These are phyloP conservation scores for Raphanus raphanistrum DNA, from an alignment of 345 rosid genomes.

Conservation along the genomic window DNA sequence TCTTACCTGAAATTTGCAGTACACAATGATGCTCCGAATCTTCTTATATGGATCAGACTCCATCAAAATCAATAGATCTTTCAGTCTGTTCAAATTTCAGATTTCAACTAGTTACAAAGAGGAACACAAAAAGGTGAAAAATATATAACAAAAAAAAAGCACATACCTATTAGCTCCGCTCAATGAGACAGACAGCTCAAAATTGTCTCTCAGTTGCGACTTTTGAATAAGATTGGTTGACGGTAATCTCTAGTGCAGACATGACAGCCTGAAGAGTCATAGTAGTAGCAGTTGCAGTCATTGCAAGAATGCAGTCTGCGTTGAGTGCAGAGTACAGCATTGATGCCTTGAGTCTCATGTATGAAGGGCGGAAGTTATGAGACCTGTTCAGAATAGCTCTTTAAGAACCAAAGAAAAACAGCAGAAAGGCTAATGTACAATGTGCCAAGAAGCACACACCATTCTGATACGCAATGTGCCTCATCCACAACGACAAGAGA, in stretches of 20 bases:
- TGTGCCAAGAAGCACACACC: constrained; percentile 58
- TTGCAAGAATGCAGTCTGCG: constrained; percentile 79
- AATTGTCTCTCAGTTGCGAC: constrained; percentile 66
- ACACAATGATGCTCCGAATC: constrained; percentile 74
- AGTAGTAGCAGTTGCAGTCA: constrained; percentile 93
- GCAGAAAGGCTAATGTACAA: constrained; percentile 27
- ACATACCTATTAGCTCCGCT: constrained; percentile 75
- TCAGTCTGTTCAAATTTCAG: constrained; percentile 55
- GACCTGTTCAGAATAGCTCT: constrained; percentile 59
- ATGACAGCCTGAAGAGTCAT: constrained; percentile 72
- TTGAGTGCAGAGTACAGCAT: constrained; percentile 61
- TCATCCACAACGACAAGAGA: constrained; percentile 95
- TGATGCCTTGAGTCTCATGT: constrained; percentile 93
- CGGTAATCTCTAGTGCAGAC: constrained; percentile 90
- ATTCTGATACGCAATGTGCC: constrained; percentile 96
- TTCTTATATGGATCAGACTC: constrained; percentile 68
- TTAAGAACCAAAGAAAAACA: constrained; percentile 4
- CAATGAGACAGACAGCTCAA: constrained; percentile 71
- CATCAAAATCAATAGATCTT: constrained; percentile 71
- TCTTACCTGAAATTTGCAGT: constrained; percentile 95
- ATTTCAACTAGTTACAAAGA: constrained; percentile 11
- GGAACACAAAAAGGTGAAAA: constrained; percentile 8
- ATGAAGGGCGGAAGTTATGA: constrained; percentile 95
- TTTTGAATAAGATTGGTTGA: constrained; percentile 71
- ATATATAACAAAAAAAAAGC: constrained; percentile 2